Conservation (phyloP, 768 basidiomycete species). For the Leccinum subgranulosum region DNA sequence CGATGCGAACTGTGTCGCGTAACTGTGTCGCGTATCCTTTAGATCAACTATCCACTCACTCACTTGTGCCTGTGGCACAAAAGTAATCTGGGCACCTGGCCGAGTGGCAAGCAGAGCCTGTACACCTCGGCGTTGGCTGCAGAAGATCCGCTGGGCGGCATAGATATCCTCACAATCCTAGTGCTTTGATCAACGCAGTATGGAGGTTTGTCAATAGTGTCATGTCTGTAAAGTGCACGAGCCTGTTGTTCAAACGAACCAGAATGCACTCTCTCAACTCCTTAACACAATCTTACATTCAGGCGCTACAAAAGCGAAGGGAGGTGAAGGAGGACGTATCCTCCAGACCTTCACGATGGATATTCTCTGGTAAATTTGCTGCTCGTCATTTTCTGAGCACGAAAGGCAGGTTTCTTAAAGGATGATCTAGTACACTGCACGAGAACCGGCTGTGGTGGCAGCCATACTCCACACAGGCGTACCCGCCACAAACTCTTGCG, state of each 20-base stretch:
- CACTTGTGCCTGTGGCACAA: too few species aligned
- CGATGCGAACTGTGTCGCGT: too few species aligned
- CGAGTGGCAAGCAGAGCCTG: too few species aligned
- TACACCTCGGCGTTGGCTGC: background rate
- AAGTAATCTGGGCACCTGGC: too few species aligned
- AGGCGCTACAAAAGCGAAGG: background rate
- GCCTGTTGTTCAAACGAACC: background rate
- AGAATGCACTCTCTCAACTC: background rate
- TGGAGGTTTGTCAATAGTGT: background rate
- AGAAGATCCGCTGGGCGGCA: background rate
- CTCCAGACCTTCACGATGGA: background rate
- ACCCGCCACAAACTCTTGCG: conserved; percentile 52
- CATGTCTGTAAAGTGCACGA: background rate
- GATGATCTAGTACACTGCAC: conserved; percentile 29
- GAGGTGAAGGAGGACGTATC: background rate
- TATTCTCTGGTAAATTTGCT: background rate
- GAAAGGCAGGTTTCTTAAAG: background rate
- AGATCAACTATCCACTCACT: too few species aligned
- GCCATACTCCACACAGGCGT: conserved; percentile 31
- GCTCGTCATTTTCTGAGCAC: background rate
- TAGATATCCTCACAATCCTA: background rate
- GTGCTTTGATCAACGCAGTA: background rate
- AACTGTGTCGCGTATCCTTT: too few species aligned
- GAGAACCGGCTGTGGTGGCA: conserved; percentile 29
- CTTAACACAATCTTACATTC: background rate